Base-by-base conservation (phyloP, 2,329 filamentous ascomycete species). In the Mycogone perniciosa region DNA sequence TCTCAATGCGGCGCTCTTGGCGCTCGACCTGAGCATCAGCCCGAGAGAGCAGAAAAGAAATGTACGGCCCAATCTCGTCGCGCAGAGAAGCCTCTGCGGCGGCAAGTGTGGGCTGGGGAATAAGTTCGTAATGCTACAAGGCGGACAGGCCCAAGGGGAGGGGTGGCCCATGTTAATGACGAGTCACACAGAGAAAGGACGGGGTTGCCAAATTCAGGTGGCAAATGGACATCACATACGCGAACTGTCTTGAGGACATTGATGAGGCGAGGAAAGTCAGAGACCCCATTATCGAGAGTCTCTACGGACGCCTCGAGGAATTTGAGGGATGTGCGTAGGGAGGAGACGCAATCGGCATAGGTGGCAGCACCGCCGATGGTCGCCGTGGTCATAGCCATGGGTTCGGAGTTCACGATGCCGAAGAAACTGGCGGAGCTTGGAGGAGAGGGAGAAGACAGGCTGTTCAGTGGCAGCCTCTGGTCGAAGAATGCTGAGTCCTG, bases 41-140 rank as follows among this genome's bases (percentile, higher is more conserved):
- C 58, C 90, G 85, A 56, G 84, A 80, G 46, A 96, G 82, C 2
- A 96, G 81, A 52, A 83, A 80, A 31, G 84, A 76, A 56, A 95
- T 87, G 67, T 89, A 90, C 7, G 91, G 91, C n/a, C 86, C 85
- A 59, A 96, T 93, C 65, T 95, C 90, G 62, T 89, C 87, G 60
- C 90, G 85, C 13, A 96, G 81, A 4, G 89, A 85, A 58, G 88
- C 77, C 69, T 96, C 91, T 31, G 91, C 91, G 56, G 85, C 80
- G 54, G 85, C 84, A 41, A 96, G 81, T 46, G 88, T 88, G 9
- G 86, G 82, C 65, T 95, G 89, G 11, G 90, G 88, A 59, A 96
- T 88, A 39, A 96, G 83, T 67, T 96, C 91, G 70, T 95, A 96
- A 72, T 96, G 91, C 85, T 95, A 55, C 31, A 7, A 43, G 11